Evolutionary conservation across 495 filamentous ascomycete species (phyloP), one percentile per base, ranked within the genome.

Genomic region (Parathielavia hyrcaniae): DNA sequence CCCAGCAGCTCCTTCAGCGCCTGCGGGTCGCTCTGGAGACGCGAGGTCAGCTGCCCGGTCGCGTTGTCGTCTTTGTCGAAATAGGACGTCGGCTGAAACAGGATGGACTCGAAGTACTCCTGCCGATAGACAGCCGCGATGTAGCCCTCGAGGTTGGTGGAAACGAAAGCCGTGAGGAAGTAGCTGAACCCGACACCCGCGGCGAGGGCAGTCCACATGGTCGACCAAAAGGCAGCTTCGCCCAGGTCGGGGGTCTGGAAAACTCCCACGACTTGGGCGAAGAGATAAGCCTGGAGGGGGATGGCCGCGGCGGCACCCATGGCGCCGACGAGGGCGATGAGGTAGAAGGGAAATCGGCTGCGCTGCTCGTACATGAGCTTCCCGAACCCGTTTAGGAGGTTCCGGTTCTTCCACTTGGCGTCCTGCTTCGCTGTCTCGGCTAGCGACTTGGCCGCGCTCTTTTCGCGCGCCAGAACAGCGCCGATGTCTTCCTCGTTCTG

Each of bases 11-110:
- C 83, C 64, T 88, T 80, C 0, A 89, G 64, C 13, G 81, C 75
- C 36, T 78, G 81, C 5, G 85, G 83, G 53, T 86, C 78, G 48
- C 75, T 74, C 10, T 79, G 76, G 3, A 87, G 73, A 8, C 77
- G 76, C 4, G 81, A 76, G 8, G 79, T 80, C 35, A 90, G 71
- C 13, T 86, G 77, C 4, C 86, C 86, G 7, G 79, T 73, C 0
- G 84, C 77, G 59, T 88, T 86, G 47, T 82, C 78, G 40, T 78
- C 72, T 4, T 70, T 66, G 67, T 90, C 86, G 58, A 86, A 90
- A 68, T 84, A 89, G 0, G 75, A 65, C 19, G 81, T 79, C 49
- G 81, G 80, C 57, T 85, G 79, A 58, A 68, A 71, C 20, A 86
- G 58, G 47, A 83, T 77, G 44, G 71, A 73, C 41, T 82, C 73